These are phyloP conservation scores for Tanozyma kutaoensis DNA, from an alignment of 805 yeast species.

Conservation along the genomic window DNA sequence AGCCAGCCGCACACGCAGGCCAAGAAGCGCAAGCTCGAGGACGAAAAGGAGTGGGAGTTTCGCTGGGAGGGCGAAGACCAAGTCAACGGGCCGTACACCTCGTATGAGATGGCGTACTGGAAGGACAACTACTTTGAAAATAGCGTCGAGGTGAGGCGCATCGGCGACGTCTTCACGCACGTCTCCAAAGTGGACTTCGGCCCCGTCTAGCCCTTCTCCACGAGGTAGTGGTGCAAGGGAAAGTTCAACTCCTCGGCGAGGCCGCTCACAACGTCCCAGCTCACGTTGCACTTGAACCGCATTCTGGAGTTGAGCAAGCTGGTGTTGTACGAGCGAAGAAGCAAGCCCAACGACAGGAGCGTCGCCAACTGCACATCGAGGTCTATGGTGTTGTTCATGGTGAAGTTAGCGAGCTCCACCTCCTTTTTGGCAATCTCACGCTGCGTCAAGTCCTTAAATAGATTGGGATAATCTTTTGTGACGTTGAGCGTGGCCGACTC, in stretches of 20 bases:
- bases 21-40: slow-evolving; percentile 2
- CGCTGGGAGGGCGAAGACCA: slow-evolving; percentile 28
- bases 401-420: slow-evolving; percentile 19
- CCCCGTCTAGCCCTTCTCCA: slow-evolving; percentile 9
- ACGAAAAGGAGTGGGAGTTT: slow-evolving; percentile 32
- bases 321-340: slow-evolving; percentile 25
- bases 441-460: slow-evolving; percentile 21
- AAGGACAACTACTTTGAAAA: slow-evolving; percentile 32
- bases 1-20: background rate
- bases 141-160: slow-evolving; percentile 27
- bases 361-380: slow-evolving; percentile 49
- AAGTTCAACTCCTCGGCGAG: slow-evolving; percentile 54
- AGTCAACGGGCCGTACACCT: slow-evolving; percentile 36
- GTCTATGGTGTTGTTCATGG: slow-evolving; percentile 30
- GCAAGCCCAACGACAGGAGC: slow-evolving; percentile 37
- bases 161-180: too few species aligned
- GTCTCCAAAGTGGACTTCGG: slow-evolving; percentile 9
- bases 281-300: slow-evolving; percentile 68
- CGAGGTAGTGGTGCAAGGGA: slow-evolving; percentile 50
- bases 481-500: slow-evolving; percentile 16
- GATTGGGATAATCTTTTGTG: slow-evolving; percentile 8
- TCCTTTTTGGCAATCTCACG: slow-evolving; percentile 16
- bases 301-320: slow-evolving; percentile 56
- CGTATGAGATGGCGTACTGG: slow-evolving; percentile 47
- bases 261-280: slow-evolving; percentile 49